Evolutionary conservation across 768 basidiomycete genomes (phyloP), one percentile per base, ranked within the genome.

Genomic region (Tephrocybe sp.): DNA sequence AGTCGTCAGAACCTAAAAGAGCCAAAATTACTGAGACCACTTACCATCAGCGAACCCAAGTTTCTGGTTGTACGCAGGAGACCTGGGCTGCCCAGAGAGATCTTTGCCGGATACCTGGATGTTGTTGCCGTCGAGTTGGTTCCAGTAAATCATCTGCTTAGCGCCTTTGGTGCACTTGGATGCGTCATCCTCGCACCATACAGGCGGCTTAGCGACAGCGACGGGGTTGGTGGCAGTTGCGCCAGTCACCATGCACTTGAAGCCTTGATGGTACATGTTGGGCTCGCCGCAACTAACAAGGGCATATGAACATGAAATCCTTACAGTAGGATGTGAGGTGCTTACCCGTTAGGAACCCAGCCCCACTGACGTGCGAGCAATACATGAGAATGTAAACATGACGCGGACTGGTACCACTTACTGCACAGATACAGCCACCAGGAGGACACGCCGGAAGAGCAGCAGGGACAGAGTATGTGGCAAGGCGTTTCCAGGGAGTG

Each of bases 81-180:
- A 73, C 64, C 74, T 78, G n/a, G 53, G 61, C 1, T 60, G 46
- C 17, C 77, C 77, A 7, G 59, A 51, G 14, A 59, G 55, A 59
- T 80, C 78, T 8, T 39, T 58, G 0, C 79, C 79, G 5, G 59
- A 59, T 0, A 79, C 75, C 9, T 64, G 44, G 57, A 81, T 74
- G 53, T 80, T 82, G 61, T 80, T 73, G 2, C 78, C 75, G 3
- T 71, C 68, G 0, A 47, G 41, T 58, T 81, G 79, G 56, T 82
- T 71, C 79, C 78, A 82, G 61, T 74, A 76, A 33, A 82, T 56
- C 75, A 81, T 76, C 68, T 82, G 79, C 56, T 81, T 81, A 2
- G 80, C 68, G 37, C 79, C 80, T 55, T 72, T 66, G 18, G 66
- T 65, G 55, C 80, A 82, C 20, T 59, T 66, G 8, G 58, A 58